Percentiles rank a stretch among this genome's conserved stretches.
These are phyloP conservation scores for Trypanosoma melophagium DNA, from an alignment of 208 protist species.

Conservation along the genomic window DNA sequence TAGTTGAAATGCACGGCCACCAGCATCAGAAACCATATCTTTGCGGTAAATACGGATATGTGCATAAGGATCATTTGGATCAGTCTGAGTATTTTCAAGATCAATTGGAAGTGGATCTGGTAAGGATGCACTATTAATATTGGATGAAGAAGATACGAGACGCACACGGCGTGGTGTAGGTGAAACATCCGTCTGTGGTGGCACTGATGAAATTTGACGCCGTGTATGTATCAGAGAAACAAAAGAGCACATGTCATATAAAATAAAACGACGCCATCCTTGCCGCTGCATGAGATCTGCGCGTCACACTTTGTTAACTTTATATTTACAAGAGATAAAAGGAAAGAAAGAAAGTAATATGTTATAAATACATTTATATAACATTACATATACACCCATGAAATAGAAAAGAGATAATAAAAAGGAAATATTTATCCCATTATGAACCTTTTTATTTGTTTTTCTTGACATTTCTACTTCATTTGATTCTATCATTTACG, in stretches of 20 bases:
- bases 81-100: neutral
- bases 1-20: slow-evolving; percentile 28
- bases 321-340: neutral
- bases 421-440: too few species aligned
- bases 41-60: slow-evolving; percentile 59
- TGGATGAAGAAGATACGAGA: slow-evolving; percentile 20
- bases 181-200: neutral
- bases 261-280: neutral
- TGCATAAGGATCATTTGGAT: slow-evolving; percentile 37
- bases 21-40: slow-evolving; percentile 51
- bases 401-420: too few species aligned
- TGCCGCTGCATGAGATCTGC: slow-evolving; percentile 3
- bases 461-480: too few species aligned
- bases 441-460: too few species aligned
- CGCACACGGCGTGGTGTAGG: slow-evolving; percentile 16
- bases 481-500: too few species aligned
- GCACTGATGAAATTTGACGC: neutral
- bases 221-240: neutral
- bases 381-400: neutral
- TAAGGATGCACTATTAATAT: neutral
- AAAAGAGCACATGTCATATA: neutral
- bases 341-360: neutral
- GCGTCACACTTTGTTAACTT: neutral
- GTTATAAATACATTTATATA: neutral
- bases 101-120: slow-evolving; percentile 12